These are phyloP conservation scores for Lipomyces mesembrius DNA, from an alignment of 805 yeast genomes.

Conservation along the genomic window DNA sequence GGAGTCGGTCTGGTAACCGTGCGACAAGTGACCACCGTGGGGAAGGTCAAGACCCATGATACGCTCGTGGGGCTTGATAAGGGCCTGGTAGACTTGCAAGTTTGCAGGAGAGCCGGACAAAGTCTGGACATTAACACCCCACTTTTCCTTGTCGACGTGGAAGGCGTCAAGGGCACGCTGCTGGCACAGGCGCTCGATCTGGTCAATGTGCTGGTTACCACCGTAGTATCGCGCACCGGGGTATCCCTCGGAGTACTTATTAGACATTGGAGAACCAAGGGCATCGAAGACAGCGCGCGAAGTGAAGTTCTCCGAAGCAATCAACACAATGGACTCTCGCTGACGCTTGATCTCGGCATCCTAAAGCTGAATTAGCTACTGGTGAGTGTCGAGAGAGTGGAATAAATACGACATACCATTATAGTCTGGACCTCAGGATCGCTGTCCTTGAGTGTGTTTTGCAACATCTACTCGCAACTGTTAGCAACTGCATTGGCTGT, in stretches of 20 bases:
- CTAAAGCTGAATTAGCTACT: conserved; percentile 2
- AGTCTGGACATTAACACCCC: conserved; percentile 99
- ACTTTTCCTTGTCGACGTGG: conserved; percentile 72
- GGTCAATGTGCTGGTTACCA: conserved; percentile 96
- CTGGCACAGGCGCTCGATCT: conserved; percentile 91
- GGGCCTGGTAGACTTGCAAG: conserved; percentile 92
- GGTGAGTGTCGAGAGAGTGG: background rate
- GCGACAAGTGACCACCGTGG: conserved; percentile 98
- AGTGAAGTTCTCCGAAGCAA: conserved; percentile 97
- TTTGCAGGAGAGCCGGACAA: conserved; percentile 98
- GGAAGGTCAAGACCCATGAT: conserved; percentile 98
- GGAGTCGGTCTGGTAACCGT: conserved; percentile 94
- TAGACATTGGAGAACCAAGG: conserved; percentile 96
- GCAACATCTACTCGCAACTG: conserved; percentile 38
- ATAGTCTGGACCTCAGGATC: conserved; percentile 52
- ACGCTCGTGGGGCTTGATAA: conserved; percentile 94
- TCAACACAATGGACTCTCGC: conserved; percentile 87
- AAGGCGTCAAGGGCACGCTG: conserved; percentile 92
- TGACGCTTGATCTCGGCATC: conserved; percentile 86
- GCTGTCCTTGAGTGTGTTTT: conserved; percentile 41
- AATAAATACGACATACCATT: conserved; percentile 37
- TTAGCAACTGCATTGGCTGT: background rate
- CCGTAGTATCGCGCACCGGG: conserved; percentile 99
- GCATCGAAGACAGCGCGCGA: conserved; percentile 95
- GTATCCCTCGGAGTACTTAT: conserved; percentile 98